A percentile compares a stretch with the other conserved stretches of the same genome.
phyloP scores from a whole-genome alignment of 345 rosid genomes.

The Ailanthus altissimus region DNA sequence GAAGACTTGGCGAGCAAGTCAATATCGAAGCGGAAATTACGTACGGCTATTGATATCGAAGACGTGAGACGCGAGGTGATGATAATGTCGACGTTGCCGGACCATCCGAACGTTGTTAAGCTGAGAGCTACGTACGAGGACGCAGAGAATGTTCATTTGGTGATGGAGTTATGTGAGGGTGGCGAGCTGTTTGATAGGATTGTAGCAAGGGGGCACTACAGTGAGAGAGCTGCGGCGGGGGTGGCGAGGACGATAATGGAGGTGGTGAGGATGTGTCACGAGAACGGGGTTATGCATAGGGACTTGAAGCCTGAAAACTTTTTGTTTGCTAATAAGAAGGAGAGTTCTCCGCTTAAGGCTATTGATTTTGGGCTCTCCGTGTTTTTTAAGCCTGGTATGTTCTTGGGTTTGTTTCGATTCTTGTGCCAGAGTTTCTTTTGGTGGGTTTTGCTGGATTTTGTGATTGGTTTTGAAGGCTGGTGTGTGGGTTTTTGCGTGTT shows the following conservation, averaged over 20 bases:
- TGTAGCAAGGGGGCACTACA: conserved; percentile 93
- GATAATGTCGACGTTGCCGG: conserved; percentile 83
- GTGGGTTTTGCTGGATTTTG: background rate
- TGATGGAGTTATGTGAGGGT: conserved; percentile 96
- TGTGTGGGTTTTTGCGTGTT: background rate
- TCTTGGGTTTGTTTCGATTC: background rate
- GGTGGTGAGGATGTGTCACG: conserved; percentile 92
- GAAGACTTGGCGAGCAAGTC: conserved; percentile 86
- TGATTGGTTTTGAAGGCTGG: background rate
- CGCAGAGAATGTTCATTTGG: conserved; percentile 81
- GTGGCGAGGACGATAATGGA: conserved; percentile 79
- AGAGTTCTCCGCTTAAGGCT: conserved; percentile 72
- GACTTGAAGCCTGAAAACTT: conserved; percentile 98
- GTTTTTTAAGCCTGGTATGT: conserved; percentile 83
- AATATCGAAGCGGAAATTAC: conserved; percentile 79
- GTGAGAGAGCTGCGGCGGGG: conserved; percentile 88
- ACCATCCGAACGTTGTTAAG: conserved; percentile 84
- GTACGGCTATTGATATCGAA: conserved; percentile 87
- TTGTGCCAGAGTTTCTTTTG: background rate
- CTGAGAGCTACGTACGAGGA: conserved; percentile 94
- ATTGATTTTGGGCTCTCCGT: conserved; percentile 95
- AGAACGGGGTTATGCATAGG: conserved; percentile 88
- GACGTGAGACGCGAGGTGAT: conserved; percentile 95
- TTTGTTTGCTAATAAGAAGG: conserved; percentile 88
- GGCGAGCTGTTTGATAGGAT: conserved; percentile 96